Conservation (phyloP, 177 flowering plant species). For the Vitis hybrid region DNA sequence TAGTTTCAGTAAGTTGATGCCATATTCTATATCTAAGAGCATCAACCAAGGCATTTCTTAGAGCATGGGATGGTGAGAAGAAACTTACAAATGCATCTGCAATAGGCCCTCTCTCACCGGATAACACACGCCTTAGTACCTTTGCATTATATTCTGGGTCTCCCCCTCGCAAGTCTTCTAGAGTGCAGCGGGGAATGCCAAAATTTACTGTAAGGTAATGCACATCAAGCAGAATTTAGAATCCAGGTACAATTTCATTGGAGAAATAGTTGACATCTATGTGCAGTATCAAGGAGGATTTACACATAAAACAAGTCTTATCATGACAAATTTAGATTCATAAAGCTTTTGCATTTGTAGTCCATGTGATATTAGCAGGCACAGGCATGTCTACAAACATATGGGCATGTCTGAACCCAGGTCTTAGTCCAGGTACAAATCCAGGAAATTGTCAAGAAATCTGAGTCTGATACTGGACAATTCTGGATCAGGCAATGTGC, state of each 20-base stretch:
- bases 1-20: too few species aligned
- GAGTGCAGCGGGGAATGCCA: conserved; percentile 88
- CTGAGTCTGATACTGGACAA: too few species aligned
- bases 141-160: conserved; percentile 75
- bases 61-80: background rate
- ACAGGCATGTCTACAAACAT: background rate
- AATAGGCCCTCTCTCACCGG: conserved; percentile 81
- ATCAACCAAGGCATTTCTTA: background rate
- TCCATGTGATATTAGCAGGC: background rate
- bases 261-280: too few species aligned
- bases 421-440: too few species aligned
- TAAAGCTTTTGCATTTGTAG: background rate
- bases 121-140: conserved; percentile 57
- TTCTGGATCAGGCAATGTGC: too few species aligned
- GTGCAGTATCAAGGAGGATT: too few species aligned
- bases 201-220: conserved; percentile 60
- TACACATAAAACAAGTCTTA: too few species aligned
- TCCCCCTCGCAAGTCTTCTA: conserved; percentile 78
- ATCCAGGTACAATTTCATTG: background rate
- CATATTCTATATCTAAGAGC: too few species aligned
- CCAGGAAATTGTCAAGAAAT: too few species aligned
- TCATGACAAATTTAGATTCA: too few species aligned
- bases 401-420: background rate
- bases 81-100: conserved; percentile 86
- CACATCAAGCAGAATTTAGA: background rate